A percentile compares a stretch with the other conserved stretches of the same genome.
Conservation (phyloP, 202 grass and related monocot species). For the Elaeis oleifera region DNA sequence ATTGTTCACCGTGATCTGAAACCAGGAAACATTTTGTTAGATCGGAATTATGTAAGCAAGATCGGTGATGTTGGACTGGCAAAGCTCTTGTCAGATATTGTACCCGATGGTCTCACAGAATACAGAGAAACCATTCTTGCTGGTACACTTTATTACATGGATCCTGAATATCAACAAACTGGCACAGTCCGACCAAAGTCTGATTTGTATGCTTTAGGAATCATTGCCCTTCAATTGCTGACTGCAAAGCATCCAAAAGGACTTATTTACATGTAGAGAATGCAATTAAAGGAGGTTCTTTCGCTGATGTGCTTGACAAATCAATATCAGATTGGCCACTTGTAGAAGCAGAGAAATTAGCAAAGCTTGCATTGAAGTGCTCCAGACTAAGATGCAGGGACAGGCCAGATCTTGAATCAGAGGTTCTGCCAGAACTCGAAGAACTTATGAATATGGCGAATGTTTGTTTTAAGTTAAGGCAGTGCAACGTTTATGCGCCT, state of each 20-base stretch:
- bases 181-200: slow-evolving; percentile 86
- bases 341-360: slow-evolving; percentile 55
- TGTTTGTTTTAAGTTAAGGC: slow-evolving; percentile 26
- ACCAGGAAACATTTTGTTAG: slow-evolving; percentile 81
- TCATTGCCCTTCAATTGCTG: slow-evolving; percentile 70
- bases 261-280: slow-evolving; percentile 38
- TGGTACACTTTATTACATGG: slow-evolving; percentile 83
- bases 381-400: slow-evolving; percentile 59
- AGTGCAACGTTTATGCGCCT: slow-evolving; percentile 27
- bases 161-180: slow-evolving; percentile 85
- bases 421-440: slow-evolving; percentile 67
- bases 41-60: slow-evolving; percentile 75
- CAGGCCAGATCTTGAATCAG: slow-evolving; percentile 53
- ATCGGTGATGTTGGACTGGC: slow-evolving; percentile 86
- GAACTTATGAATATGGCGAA: slow-evolving; percentile 43
- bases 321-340: slow-evolving; percentile 59
- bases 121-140: slow-evolving; percentile 73
- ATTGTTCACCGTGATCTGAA: slow-evolving; percentile 96
- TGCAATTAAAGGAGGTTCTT: slow-evolving; percentile 33
- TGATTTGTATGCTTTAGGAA: slow-evolving; percentile 69
- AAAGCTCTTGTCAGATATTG: slow-evolving; percentile 63
- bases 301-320: slow-evolving; percentile 38
- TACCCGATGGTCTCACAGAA: slow-evolving; percentile 71
- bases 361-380: slow-evolving; percentile 58
- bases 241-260: slow-evolving; percentile 56